Evolutionary conservation across 257 asterid species (phyloP).

Genomic region (Nicotiana sylvestris): DNA sequence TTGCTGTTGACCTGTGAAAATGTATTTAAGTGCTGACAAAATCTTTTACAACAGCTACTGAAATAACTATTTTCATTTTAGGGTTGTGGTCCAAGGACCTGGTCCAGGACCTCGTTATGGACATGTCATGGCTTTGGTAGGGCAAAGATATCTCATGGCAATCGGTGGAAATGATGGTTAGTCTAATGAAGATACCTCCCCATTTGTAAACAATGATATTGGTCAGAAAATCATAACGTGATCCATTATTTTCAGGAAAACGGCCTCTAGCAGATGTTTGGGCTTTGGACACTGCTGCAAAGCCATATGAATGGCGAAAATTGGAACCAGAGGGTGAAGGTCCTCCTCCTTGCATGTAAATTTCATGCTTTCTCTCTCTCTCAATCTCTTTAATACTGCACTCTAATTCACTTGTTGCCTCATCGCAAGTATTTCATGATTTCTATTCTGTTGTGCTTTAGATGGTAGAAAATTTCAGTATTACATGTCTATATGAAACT

Average conservation of each 20-base stretch:
- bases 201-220: constrained; percentile 10
- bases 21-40: neutral
- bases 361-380: constrained; percentile 6
- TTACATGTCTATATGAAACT: neutral
- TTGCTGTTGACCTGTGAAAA: constrained; percentile 2
- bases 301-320: constrained; percentile 99
- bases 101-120: constrained; percentile 99
- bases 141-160: constrained; percentile 99
- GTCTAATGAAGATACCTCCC: constrained; percentile 25
- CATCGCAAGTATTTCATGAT: neutral
- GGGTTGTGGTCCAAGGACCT: constrained; percentile 99
- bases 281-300: constrained; percentile 99
- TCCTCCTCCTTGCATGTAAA: constrained; percentile 99
- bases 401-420: neutral
- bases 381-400: neutral
- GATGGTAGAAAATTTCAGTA: neutral
- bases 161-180: constrained; percentile 99
- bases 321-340: constrained; percentile 99
- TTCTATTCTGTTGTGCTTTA: neutral
- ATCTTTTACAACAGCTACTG: neutral
- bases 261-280: constrained; percentile 99
- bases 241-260: constrained; percentile 56
- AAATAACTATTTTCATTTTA: constrained; percentile 18
- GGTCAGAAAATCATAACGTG: constrained; percentile 19
- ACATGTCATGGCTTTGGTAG: constrained; percentile 99